Evolutionary conservation across 2,329 filamentous ascomycete species (phyloP), one percentile per base, ranked within the genome.

Genomic region (Colletotrichum euphorbiae): DNA sequence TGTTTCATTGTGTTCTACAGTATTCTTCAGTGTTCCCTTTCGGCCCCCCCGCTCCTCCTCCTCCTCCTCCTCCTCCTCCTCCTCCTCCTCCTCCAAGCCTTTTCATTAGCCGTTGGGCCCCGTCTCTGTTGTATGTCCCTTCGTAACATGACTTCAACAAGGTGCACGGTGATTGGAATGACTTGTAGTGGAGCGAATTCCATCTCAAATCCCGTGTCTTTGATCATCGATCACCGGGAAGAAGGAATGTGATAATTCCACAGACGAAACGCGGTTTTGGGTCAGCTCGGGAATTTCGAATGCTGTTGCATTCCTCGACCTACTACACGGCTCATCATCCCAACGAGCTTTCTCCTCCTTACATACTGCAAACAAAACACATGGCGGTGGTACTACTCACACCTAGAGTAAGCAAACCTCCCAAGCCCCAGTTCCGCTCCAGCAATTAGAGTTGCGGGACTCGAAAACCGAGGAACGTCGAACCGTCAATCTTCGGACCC

Each of bases 381-480:
- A 28, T 6, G 28, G 28, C 28, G 28, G 28, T 28, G 6, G 28
- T 28, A 8, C 6, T 28, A 24, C 24, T 24, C 24, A 24, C 28
- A 31, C n/a, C 46, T 50, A n/a, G n/a, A n/a, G n/a, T n/a, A n/a
- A 50, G 24, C 21, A 15, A n/a, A 50, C 28, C 50, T 17, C 17
- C 3, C n/a, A n/a, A n/a, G n/a, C n/a, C 31, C 54, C n/a, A 24
- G 36, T 21, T 38, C 33, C 28, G 15, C 33, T 24, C 19, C 50
- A 24, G 40, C 58, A 56, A 13, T 48, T 68, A 68, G 66, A 68
- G 66, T 68, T 68, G 66, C 66, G 66, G 66, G 61, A 59, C 54
- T 55, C 33, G 33, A 46, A 45, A 54, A 55, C 46, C 65, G 31
- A 59, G 61, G 61, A 54, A 55, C 54, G 54, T 51, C 36, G 54